phyloP scores from a whole-genome alignment of 768 basidiomycete species.

The Neoboletus subvelutipes region DNA sequence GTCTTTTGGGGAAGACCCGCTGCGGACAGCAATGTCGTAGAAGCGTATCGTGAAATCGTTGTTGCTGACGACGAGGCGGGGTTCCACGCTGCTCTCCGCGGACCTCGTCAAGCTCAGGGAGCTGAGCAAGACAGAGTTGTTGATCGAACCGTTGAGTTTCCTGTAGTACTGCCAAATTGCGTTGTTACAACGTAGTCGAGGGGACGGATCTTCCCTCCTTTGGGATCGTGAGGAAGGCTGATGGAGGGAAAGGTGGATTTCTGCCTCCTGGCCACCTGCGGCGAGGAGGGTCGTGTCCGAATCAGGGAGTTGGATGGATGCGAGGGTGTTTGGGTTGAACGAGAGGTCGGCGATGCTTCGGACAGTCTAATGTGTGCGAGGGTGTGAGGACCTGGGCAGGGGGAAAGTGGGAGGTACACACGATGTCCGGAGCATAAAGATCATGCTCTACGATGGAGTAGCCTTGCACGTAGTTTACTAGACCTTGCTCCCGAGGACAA shows the following conservation, averaged over 20 bases:
- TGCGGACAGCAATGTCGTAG: slow-evolving; percentile 67
- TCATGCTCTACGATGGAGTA: slow-evolving; percentile 61
- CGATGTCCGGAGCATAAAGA: slow-evolving; percentile 45
- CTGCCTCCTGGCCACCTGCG: slow-evolving; percentile 71
- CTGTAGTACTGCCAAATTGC: slow-evolving; percentile 55
- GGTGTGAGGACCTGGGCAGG: slow-evolving; percentile 15
- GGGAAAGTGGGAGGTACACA: slow-evolving; percentile 32
- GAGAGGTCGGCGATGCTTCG: slow-evolving; percentile 51
- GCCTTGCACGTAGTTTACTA: slow-evolving; percentile 61
- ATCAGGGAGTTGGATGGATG: slow-evolving; percentile 52
- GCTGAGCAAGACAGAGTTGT: slow-evolving; percentile 74
- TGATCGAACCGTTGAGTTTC: slow-evolving; percentile 66
- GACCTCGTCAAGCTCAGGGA: slow-evolving; percentile 61
- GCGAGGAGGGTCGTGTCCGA: slow-evolving; percentile 63
- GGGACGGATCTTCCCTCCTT: slow-evolving; percentile 14
- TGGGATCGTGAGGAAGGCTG: slow-evolving; percentile 25
- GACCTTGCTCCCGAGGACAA: slow-evolving; percentile 64
- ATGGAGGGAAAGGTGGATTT: slow-evolving; percentile 64
- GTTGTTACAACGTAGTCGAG: slow-evolving; percentile 9
- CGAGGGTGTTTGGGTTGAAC: slow-evolving; percentile 64
- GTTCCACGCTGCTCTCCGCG: slow-evolving; percentile 65
- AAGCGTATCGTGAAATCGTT: slow-evolving; percentile 83
- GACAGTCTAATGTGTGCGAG: slow-evolving; percentile 36
- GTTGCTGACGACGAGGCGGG: slow-evolving; percentile 79
- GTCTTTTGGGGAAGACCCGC: slow-evolving; percentile 39